Percentiles rank a stretch among this genome's conserved stretches.
Conservation (phyloP, 495 filamentous ascomycete genomes). For the Cenococcum geophilum region DNA sequence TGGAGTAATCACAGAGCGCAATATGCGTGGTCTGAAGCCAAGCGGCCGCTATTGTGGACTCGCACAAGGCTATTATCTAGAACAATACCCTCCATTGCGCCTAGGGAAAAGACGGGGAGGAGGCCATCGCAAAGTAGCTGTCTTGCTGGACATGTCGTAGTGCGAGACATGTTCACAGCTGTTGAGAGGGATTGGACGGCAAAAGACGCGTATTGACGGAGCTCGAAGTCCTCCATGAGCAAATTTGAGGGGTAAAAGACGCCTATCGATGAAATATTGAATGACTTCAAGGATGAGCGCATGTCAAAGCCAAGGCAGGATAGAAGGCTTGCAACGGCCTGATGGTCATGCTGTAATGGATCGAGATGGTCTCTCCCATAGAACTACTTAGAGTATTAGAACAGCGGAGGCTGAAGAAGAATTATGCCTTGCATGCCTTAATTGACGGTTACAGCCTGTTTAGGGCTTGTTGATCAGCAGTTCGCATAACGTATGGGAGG, state of each 20-base stretch:
- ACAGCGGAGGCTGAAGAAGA: too few relatives aligned
- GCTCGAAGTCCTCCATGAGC: neutral
- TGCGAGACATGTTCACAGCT: conserved; percentile 53
- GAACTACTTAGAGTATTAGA: too few relatives aligned
- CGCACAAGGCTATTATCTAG: conserved; percentile 9
- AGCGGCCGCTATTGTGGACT: conserved; percentile 38
- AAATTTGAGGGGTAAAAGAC: neutral
- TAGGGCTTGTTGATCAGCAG: too few relatives aligned
- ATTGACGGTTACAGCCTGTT: too few relatives aligned
- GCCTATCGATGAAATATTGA: too few relatives aligned
- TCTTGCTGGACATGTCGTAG: conserved; percentile 24
- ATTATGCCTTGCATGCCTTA: too few relatives aligned
- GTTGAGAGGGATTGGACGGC: conserved; percentile 54
- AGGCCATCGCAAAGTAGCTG: conserved; percentile 18
- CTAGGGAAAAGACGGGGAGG: conserved; percentile 5
- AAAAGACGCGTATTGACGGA: neutral
- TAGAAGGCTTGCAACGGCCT: too few relatives aligned
- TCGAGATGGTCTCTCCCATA: too few relatives aligned
- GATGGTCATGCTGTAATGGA: too few relatives aligned
- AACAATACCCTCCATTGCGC: neutral
- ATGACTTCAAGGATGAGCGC: too few relatives aligned
- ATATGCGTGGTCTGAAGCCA: conserved; percentile 36
- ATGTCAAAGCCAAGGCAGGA: too few relatives aligned
- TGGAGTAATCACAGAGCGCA: conserved; percentile 41
- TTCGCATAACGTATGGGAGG: too few relatives aligned